Evolutionary conservation across 2,329 filamentous ascomycete species (phyloP).

Genomic region (Pyrenophora seminiperda): DNA sequence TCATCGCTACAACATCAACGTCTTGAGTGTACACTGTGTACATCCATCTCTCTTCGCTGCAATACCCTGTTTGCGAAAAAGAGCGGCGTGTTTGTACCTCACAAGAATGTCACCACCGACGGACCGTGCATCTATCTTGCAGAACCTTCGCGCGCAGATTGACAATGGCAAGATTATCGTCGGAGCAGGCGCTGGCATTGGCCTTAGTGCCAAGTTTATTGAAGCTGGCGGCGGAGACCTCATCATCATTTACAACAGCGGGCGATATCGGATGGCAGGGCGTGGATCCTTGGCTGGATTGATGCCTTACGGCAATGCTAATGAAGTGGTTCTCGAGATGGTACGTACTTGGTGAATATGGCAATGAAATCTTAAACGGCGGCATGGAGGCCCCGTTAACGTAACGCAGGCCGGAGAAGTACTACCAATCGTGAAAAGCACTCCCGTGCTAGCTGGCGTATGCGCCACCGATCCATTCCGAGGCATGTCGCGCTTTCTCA

Average conservation of each 20-base stretch:
- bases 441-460: constrained; percentile 71
- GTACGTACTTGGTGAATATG: constrained; percentile 35
- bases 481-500: constrained; percentile 64
- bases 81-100: neutral
- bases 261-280: constrained; percentile 74
- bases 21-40: neutral
- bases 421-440: constrained; percentile 66
- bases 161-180: constrained; percentile 64
- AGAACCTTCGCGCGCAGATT: constrained; percentile 59
- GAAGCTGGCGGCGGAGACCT: constrained; percentile 71
- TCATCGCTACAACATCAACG: neutral
- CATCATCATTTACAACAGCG: constrained; percentile 75
- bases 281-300: constrained; percentile 70
- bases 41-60: neutral
- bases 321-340: constrained; percentile 73
- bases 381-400: neutral
- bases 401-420: constrained; percentile 63
- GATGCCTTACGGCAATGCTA: constrained; percentile 74
- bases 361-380: too few species aligned
- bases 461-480: constrained; percentile 74
- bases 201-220: constrained; percentile 72
- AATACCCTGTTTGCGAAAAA: neutral
- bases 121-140: constrained; percentile 61
- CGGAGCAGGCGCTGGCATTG: constrained; percentile 72
- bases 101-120: constrained; percentile 62